Percentiles rank a stretch among this genome's conserved stretches.
Evolutionary conservation across 306 rosid genomes (phyloP).

Genomic region (Mimosa bimucronata): DNA sequence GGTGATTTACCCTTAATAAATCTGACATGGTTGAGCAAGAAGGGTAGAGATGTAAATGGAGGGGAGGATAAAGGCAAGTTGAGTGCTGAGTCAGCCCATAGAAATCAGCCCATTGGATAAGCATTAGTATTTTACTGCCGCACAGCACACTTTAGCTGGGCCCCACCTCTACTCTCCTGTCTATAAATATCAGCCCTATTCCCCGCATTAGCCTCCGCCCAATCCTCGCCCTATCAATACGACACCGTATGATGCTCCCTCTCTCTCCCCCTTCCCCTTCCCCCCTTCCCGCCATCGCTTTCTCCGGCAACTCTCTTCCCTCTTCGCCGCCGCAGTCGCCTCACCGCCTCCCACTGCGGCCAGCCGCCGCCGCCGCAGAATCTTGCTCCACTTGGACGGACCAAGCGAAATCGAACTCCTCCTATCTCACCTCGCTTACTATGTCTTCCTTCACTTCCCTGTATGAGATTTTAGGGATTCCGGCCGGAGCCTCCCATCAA

Average conservation of each 20-base stretch:
- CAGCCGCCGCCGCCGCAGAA: constrained; percentile 47
- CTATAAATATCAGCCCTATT: constrained; percentile 33
- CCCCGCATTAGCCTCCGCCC: background rate
- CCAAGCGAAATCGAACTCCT: constrained; percentile 37
- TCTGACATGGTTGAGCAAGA: too few species aligned
- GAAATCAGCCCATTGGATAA: constrained; percentile 42
- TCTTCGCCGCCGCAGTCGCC: background rate
- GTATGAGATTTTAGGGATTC: constrained; percentile 79
- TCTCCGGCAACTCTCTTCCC: constrained; percentile 22
- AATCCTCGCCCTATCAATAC: constrained; percentile 8
- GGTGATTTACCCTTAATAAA: too few species aligned
- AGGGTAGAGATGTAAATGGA: too few species aligned
- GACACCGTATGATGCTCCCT: constrained; percentile 30
- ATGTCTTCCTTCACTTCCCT: constrained; percentile 54
- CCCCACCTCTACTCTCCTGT: background rate
- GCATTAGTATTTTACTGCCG: background rate
- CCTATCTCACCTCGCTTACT: constrained; percentile 39
- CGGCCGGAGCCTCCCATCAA: constrained; percentile 65
- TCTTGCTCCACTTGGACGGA: constrained; percentile 49
- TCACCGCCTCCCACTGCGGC: constrained; percentile 28
- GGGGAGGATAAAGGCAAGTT: constrained; percentile 25
- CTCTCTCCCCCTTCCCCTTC: constrained; percentile 15
- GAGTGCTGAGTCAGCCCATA: constrained; percentile 38
- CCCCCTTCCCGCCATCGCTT: constrained; percentile 25
- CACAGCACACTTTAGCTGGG: constrained; percentile 28